These are phyloP conservation scores for Quambalaria eucalypti DNA, from an alignment of 1,284 basidiomycete species.

Conservation along the genomic window DNA sequence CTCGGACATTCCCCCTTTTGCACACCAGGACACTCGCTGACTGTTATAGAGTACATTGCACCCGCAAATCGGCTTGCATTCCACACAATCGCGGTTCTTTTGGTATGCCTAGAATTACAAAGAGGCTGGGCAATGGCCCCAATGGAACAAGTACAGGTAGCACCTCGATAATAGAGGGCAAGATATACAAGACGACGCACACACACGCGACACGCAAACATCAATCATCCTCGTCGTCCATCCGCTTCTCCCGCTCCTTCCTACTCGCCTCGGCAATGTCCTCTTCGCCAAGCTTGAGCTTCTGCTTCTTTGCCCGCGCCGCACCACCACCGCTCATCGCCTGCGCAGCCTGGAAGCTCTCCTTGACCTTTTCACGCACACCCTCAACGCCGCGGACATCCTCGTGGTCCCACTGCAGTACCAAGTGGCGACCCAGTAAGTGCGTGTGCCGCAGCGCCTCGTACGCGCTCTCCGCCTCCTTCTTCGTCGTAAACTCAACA, in stretches of 20 bases:
- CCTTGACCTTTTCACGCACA: conserved; percentile 24
- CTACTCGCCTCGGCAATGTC: conserved; percentile 21
- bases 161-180: no score
- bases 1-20: no score
- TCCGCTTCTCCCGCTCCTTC: conserved; percentile 9
- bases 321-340: background rate
- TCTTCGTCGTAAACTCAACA: conserved; percentile 56
- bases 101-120: no score
- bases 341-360: conserved; percentile 1
- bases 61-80: no score
- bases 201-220: no score
- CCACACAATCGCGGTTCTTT: no score
- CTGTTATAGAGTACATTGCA: no score
- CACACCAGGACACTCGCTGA: no score
- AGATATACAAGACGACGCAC: no score
- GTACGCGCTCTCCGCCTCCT: conserved; percentile 37
- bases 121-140: no score
- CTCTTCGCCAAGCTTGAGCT: conserved; percentile 21
- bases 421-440: conserved; percentile 85
- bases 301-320: conserved; percentile 8
- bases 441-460: conserved; percentile 72
- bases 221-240: conserved; percentile 18
- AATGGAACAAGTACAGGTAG: no score
- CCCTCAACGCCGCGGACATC: conserved; percentile 19
- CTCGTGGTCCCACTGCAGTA: conserved; percentile 76